Evolutionary conservation across 2,329 filamentous ascomycete genomes (phyloP).

Genomic region (Colletotrichum chrysophilum): DNA sequence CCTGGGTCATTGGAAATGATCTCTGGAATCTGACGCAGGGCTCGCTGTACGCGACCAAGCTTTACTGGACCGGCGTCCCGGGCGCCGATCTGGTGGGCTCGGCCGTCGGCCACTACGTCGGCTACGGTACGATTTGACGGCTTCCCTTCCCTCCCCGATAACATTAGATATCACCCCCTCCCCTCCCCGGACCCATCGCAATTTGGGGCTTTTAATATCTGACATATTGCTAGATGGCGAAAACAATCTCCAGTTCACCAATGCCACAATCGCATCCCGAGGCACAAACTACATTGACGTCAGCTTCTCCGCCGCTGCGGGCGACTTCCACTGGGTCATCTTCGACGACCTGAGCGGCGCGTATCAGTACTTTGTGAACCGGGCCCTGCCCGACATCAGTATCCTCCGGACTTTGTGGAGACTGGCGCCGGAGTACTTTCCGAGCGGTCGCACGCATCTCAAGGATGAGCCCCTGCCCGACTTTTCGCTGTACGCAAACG

Average conservation of each 20-base stretch:
- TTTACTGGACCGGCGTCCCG: slow-evolving; percentile 18
- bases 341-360: slow-evolving; percentile 19
- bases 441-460: slow-evolving; percentile 16
- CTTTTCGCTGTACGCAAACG: slow-evolving; percentile 16
- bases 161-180: not conserved
- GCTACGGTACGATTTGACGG: not conserved
- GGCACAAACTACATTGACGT: slow-evolving; percentile 19
- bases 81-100: slow-evolving; percentile 20
- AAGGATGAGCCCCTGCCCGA: slow-evolving; percentile 19
- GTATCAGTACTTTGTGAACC: slow-evolving; percentile 23
- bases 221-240: slow-evolving; percentile 10
- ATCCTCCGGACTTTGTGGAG: slow-evolving; percentile 19
- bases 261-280: slow-evolving; percentile 10
- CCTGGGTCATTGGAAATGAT: slow-evolving; percentile 22
- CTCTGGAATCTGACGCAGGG: slow-evolving; percentile 23
- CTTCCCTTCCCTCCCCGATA: not conserved
- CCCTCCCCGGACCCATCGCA: not conserved
- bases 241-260: slow-evolving; percentile 12
- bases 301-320: slow-evolving; percentile 14
- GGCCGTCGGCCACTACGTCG: slow-evolving; percentile 14
- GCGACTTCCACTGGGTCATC: slow-evolving; percentile 21
- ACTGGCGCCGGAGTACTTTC: slow-evolving; percentile 13
- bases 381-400: slow-evolving; percentile 17
- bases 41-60: slow-evolving; percentile 11
- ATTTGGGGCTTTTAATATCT: not conserved